phyloP scores from a whole-genome alignment of 345 rosid species.

The Hypericum androsaemum region DNA sequence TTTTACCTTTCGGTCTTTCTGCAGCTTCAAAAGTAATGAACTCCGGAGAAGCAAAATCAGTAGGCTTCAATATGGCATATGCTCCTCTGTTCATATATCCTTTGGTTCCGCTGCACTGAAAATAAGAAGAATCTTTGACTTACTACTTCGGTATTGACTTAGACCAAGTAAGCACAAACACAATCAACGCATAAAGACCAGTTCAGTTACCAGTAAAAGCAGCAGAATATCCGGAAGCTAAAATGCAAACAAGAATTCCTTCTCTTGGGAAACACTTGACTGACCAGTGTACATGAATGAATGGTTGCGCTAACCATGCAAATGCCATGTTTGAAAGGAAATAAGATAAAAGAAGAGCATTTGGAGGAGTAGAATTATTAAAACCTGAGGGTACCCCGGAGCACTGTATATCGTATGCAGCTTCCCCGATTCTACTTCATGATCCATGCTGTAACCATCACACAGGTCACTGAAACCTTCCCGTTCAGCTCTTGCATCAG shows the following conservation, averaged over 20 bases:
- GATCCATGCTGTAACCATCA: slow-evolving; percentile 31
- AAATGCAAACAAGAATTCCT: too few relatives aligned
- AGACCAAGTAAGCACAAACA: too few relatives aligned
- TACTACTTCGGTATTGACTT: too few relatives aligned
- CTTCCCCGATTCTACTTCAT: slow-evolving; percentile 35
- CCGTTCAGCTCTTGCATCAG: slow-evolving; percentile 27
- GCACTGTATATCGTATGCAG: slow-evolving; percentile 32
- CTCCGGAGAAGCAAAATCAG: slow-evolving; percentile 24
- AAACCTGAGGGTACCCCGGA: slow-evolving; percentile 28
- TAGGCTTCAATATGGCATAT: slow-evolving; percentile 35
- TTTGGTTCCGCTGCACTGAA: slow-evolving; percentile 16
- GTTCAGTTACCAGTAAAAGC: too few relatives aligned
- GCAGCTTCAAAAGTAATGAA: slow-evolving; percentile 30
- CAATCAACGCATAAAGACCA: too few relatives aligned
- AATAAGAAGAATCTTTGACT: background rate
- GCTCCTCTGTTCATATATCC: slow-evolving; percentile 30
- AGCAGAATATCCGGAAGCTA: too few relatives aligned
- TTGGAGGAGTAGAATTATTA: background rate
- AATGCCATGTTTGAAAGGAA: too few relatives aligned
- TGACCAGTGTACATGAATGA: too few relatives aligned
- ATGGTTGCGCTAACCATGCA: too few relatives aligned
- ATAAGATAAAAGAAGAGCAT: too few relatives aligned
- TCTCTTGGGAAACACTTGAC: too few relatives aligned
- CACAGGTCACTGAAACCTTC: slow-evolving; percentile 31
- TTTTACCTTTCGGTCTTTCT: slow-evolving; percentile 21